Base-by-base conservation (phyloP, 169 alveolate genomes). In the Perkinsus marinus region DNA sequence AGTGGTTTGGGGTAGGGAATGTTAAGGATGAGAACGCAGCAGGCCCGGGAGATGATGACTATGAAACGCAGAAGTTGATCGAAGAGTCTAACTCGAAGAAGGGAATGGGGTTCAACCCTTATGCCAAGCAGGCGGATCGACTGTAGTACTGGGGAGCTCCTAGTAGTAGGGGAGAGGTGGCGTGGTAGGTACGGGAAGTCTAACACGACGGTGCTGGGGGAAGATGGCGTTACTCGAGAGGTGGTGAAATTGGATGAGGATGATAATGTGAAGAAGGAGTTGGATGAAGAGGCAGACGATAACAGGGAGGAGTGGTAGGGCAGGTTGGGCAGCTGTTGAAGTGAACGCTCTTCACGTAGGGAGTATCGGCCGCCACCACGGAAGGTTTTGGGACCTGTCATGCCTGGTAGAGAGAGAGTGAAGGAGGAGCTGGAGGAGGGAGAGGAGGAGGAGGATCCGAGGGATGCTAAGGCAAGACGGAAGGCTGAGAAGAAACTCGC, bases 351-450 rank as follows among this genome's bases (percentile, higher is more conserved):
- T 38, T 3, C 90, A 79, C 30, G 16, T 39, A 41, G 91, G 68
- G 79, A 57, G 79, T 57, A 57, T 26, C 79, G 68, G 16, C 91
- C 91, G 91, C 91, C 68, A n/a, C 19, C 68, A 38, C 19, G 17
- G 68, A 41, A n/a, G 91, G 43, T 38, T 47, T 17, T 38, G 68
- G 43, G 39, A 39, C 68, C 91, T 34, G 43, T 38, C 41, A 38
- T 90, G 91, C 41, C 91, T 13, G 79, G 79, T 13, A 57, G 79
- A 16, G 79, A 57, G 26, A 30, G 79, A 0, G 34, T 57, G 37
- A 90, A 90, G 91, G 91, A 39, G 69, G 91, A 90, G 39, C 91
- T 10, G 39, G n/a, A 39, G 91, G n/a, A n/a, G n/a, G n/a, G n/a
- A n/a, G 39, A 17, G 2, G 38, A 39, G 69, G 57, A 43, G 91